These are phyloP conservation scores for Suhomyces wounanorum DNA, from an alignment of 1,139 yeast species.

Conservation along the genomic window DNA sequence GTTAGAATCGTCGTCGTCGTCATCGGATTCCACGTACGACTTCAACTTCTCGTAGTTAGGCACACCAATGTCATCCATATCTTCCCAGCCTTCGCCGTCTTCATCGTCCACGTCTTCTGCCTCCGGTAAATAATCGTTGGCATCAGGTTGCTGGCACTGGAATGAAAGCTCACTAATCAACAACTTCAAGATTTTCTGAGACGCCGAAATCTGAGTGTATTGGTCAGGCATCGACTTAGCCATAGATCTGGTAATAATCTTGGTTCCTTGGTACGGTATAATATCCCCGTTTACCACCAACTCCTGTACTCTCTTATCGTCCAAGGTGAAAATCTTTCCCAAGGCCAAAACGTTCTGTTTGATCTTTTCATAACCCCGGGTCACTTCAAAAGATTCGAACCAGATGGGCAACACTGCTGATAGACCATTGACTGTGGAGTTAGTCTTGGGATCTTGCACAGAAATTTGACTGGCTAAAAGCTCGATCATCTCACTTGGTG, in stretches of 20 bases:
- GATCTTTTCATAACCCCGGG: constrained; percentile 77
- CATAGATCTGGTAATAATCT: constrained; percentile 84
- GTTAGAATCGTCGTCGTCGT: constrained; percentile 35
- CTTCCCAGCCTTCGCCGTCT: constrained; percentile 75
- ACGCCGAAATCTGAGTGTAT: constrained; percentile 67
- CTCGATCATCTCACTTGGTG: constrained; percentile 62
- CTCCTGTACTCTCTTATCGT: constrained; percentile 53
- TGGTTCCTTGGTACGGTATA: constrained; percentile 58
- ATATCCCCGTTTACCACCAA: constrained; percentile 77
- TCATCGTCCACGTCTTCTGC: constrained; percentile 42
- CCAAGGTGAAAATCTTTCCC: constrained; percentile 59
- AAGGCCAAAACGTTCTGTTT: constrained; percentile 72
- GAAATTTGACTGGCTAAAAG: constrained; percentile 51
- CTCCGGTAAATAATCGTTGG: constrained; percentile 37
- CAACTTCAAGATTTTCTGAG: constrained; percentile 71
- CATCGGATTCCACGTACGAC: constrained; percentile 53
- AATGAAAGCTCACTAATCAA: constrained; percentile 68
- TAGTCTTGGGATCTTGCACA: constrained; percentile 29
- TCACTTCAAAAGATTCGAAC: constrained; percentile 78
- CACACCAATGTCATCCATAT: constrained; percentile 65
- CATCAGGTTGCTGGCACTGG: constrained; percentile 53
- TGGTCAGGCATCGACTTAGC: constrained; percentile 65
- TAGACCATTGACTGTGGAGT: constrained; percentile 37
- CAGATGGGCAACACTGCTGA: constrained; percentile 65
- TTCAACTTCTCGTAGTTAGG: constrained; percentile 61